Evolutionary conservation across 1,284 basidiomycete genomes (phyloP).

Genomic region (Cryptococcus sp.): DNA sequence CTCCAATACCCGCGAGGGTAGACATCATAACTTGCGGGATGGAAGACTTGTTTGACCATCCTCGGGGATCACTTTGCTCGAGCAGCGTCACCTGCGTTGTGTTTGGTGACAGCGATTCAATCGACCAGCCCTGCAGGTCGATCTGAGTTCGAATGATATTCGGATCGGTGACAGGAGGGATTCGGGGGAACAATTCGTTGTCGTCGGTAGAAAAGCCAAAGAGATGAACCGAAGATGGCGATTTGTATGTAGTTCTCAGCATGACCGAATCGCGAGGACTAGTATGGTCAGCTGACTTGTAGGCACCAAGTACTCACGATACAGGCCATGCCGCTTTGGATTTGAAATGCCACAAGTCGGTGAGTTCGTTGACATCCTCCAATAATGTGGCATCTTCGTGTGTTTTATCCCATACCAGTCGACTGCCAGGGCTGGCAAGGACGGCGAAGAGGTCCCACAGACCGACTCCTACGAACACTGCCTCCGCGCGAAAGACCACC

Average conservation of each 20-base stretch:
- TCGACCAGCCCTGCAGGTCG: slow-evolving; percentile 94
- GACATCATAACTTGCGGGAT: slow-evolving; percentile 90
- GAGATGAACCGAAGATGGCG: slow-evolving; percentile 89
- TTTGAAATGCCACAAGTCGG: slow-evolving; percentile 88
- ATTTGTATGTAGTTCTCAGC: slow-evolving; percentile 95
- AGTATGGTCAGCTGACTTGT: slow-evolving; percentile 19
- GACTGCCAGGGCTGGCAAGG: slow-evolving; percentile 79
- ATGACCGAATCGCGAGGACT: slow-evolving; percentile 88
- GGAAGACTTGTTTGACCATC: slow-evolving; percentile 93
- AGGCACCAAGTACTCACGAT: slow-evolving; percentile 62
- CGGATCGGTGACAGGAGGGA: slow-evolving; percentile 67
- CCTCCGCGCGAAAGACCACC: slow-evolving; percentile 94
- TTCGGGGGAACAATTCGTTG: slow-evolving; percentile 75
- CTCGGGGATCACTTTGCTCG: slow-evolving; percentile 95
- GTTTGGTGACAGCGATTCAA: slow-evolving; percentile 91
- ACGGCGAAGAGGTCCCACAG: slow-evolving; percentile 95
- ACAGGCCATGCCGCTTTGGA: slow-evolving; percentile 88
- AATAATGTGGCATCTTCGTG: slow-evolving; percentile 82
- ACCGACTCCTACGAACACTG: slow-evolving; percentile 93
- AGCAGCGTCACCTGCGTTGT: slow-evolving; percentile 92
- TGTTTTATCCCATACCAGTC: slow-evolving; percentile 84
- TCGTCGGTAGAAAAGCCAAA: slow-evolving; percentile 96
- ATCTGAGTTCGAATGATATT: slow-evolving; percentile 90
- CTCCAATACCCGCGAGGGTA: slow-evolving; percentile 82
- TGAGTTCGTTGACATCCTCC: slow-evolving; percentile 89